A percentile compares a stretch with the other conserved stretches of the same genome.
phyloP scores from a whole-genome alignment of 2,329 filamentous ascomycete genomes.

The Penicillium paneum region DNA sequence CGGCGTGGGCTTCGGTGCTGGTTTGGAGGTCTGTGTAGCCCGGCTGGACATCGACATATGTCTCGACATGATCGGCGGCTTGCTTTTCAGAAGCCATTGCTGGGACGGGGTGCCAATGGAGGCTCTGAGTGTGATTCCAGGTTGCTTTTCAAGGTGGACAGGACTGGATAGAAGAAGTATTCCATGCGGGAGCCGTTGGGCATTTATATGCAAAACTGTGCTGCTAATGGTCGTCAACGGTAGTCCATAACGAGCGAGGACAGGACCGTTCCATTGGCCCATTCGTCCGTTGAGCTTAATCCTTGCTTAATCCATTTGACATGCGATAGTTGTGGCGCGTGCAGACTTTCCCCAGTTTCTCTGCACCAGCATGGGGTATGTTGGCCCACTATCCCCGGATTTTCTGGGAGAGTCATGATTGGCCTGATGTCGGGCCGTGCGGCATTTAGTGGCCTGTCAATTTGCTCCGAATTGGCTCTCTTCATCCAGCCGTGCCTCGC shows the following conservation, averaged over 20 bases:
- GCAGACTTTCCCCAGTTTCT: constrained; percentile 2
- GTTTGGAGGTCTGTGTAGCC: constrained; percentile 4
- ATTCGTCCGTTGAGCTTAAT: neutral
- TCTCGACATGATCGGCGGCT: constrained; percentile 3
- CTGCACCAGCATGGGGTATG: neutral
- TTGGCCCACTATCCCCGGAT: constrained; percentile 2
- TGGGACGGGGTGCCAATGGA: neutral
- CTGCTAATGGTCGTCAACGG: neutral
- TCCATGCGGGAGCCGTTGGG: neutral
- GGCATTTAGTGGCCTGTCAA: no score
- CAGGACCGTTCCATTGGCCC: neutral
- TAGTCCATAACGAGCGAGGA: neutral
- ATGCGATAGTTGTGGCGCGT: neutral
- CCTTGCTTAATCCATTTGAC: neutral
- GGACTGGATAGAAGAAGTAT: neutral
- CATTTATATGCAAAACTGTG: neutral
- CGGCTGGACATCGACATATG: constrained; percentile 26
- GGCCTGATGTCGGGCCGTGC: neutral
- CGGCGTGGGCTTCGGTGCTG: constrained; percentile 22
- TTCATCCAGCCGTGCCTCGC: neutral
- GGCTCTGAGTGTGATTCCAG: neutral
- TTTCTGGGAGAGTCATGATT: neutral
- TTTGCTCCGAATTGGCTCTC: neutral
- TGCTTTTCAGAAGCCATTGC: constrained; percentile 6
- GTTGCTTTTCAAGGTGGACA: neutral